Base-by-base conservation (phyloP, 2,329 filamentous ascomycete species). In the Furcasterigmium furcatum region DNA sequence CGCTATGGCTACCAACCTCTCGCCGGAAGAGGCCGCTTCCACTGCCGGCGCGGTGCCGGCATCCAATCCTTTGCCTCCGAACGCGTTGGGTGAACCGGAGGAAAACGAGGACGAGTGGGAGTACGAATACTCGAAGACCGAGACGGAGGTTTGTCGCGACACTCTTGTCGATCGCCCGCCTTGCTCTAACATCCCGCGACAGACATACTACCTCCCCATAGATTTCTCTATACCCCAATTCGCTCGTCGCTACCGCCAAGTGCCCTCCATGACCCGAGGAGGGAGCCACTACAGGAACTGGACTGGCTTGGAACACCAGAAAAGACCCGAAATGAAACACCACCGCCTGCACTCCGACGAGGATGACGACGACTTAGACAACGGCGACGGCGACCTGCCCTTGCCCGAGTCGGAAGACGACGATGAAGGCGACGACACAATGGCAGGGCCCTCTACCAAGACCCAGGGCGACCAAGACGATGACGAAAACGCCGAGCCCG, bases 171-270 rank as follows among this genome's bases (percentile, higher is more conserved):
- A 9, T 10, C 32, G n/a, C 35, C 35, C 4, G 35, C 7, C 3
- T 21, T 14, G 36, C 12, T 20, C 20, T 39, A 4, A 24, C 36
- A 41, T 49, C 9, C 45, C 14, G 7, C 7, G 18, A 14, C 7
- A 85, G 81, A 84, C 77, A 1, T 85, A 80, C 58, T 84, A 85
- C 52, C 60, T 85, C 8, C 82, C 82, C 2, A 62, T 85, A 41
- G 82, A 85, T 55, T 68, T 85, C 8, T 84, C 81, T 0, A 76
- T 80, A 36, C 75, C 76, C 13, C 77, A 81, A 52, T 80, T 82
- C 55, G 72, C 75, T 27, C 12, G 55, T 62, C 19, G 61, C 60
- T 40, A 63, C 62, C 48, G 48, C 7, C 48, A 44, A 14, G 40
- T 47, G n/a, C 49, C 50, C 6, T 38, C 44, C 5, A 46, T 46